Conservation (phyloP, 257 asterid species). For the Jacaranda mimosifolia region DNA sequence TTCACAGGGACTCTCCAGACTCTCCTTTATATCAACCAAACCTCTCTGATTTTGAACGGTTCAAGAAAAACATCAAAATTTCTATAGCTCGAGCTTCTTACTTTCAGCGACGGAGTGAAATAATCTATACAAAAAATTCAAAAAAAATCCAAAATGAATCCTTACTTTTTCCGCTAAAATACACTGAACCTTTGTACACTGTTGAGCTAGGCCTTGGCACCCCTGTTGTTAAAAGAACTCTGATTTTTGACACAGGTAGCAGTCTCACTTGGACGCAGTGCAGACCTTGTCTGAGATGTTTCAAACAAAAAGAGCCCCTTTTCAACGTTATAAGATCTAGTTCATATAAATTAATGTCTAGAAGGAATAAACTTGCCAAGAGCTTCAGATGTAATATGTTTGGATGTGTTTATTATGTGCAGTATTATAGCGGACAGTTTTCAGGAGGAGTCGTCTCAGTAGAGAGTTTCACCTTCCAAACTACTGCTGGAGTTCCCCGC, state of each 20-base stretch:
- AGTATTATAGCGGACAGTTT: slow-evolving; percentile 22
- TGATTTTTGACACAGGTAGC: slow-evolving; percentile 50
- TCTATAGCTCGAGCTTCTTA: slow-evolving; percentile 35
- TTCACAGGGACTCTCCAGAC: slow-evolving; percentile 47
- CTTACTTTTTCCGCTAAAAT: slow-evolving; percentile 24
- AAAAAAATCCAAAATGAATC: not conserved
- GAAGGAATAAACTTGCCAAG: slow-evolving; percentile 15
- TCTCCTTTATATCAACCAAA: slow-evolving; percentile 47
- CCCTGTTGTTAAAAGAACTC: slow-evolving; percentile 36
- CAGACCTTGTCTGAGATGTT: slow-evolving; percentile 43
- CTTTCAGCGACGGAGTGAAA: slow-evolving; percentile 9
- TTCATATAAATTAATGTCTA: slow-evolving; percentile 1
- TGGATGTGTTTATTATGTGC: slow-evolving; percentile 23
- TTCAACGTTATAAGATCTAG: slow-evolving; percentile 26
- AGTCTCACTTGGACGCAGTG: slow-evolving; percentile 48
- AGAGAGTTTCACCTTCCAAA: slow-evolving; percentile 41
- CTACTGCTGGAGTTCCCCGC: not conserved
- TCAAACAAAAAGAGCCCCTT: slow-evolving; percentile 39
- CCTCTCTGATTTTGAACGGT: slow-evolving; percentile 41
- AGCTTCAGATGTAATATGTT: slow-evolving; percentile 1
- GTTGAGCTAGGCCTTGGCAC: slow-evolving; percentile 48
- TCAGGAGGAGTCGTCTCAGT: slow-evolving; percentile 28
- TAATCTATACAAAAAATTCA: not conserved
- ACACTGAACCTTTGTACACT: slow-evolving; percentile 30
- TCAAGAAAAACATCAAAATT: slow-evolving; percentile 26